phyloP scores from a whole-genome alignment of 257 asterid species.

The Nicotiana tabacum region DNA sequence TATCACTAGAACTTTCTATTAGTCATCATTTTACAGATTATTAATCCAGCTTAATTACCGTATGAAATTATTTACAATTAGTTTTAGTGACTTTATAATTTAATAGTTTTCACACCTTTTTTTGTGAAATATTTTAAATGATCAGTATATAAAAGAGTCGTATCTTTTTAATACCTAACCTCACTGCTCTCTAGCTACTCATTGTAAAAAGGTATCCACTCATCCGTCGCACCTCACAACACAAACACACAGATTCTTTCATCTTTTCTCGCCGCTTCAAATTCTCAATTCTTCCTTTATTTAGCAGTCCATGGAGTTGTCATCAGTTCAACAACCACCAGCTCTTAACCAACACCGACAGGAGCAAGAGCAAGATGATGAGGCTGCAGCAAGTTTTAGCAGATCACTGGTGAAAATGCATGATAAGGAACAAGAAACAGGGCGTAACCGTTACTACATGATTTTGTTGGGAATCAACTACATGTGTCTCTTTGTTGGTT shows the following conservation, averaged over 20 bases:
- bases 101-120: too few species aligned
- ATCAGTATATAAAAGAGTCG: not conserved
- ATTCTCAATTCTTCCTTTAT: not conserved
- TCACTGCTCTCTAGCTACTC: not conserved
- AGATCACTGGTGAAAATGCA: constrained; percentile 7
- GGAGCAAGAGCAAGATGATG: not conserved
- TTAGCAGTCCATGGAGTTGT: not conserved
- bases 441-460: constrained; percentile 21
- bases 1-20: too few species aligned
- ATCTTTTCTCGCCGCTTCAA: constrained; percentile 12
- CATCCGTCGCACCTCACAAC: not conserved
- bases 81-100: too few species aligned
- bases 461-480: constrained; percentile 39
- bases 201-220: not conserved
- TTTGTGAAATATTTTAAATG: too few species aligned
- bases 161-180: not conserved
- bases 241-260: not conserved
- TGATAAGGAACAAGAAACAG: not conserved
- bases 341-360: not conserved
- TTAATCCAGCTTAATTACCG: too few species aligned
- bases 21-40: too few species aligned
- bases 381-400: not conserved
- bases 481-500: constrained; percentile 45
- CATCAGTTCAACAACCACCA: not conserved
- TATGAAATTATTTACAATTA: too few species aligned